Conservation (phyloP, 331 rosid genomes). For the Cucumis variabilis region DNA sequence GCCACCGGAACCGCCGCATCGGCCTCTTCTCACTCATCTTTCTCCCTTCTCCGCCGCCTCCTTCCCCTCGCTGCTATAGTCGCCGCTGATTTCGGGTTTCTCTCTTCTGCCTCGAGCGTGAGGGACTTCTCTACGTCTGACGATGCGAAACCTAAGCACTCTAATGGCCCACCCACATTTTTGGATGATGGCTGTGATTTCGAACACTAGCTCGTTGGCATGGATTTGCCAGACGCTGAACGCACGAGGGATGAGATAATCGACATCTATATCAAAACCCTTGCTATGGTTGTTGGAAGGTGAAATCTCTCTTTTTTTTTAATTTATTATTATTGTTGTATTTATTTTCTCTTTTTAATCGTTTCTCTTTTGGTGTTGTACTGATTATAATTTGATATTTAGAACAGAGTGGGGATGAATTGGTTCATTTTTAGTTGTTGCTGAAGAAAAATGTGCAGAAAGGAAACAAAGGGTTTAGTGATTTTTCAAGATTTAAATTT, state of each 20-base stretch:
- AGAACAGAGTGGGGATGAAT: no score
- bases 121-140: slow-evolving; percentile 73
- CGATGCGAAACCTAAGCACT: slow-evolving; percentile 93
- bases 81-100: slow-evolving; percentile 24
- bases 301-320: background rate
- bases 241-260: slow-evolving; percentile 85
- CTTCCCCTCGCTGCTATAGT: slow-evolving; percentile 62
- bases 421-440: no score
- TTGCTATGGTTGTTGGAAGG: slow-evolving; percentile 80
- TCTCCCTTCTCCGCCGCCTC: slow-evolving; percentile 61
- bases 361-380: no score
- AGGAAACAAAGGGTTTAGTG: no score
- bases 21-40: slow-evolving; percentile 45
- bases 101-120: slow-evolving; percentile 34
- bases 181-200: slow-evolving; percentile 94
- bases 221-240: slow-evolving; percentile 82
- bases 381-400: no score
- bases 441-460: no score
- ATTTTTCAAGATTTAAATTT: no score
- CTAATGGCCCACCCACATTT: slow-evolving; percentile 85
- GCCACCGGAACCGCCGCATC: slow-evolving; percentile 35
- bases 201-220: slow-evolving; percentile 94
- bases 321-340: background rate
- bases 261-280: slow-evolving; percentile 74
- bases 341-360: background rate